phyloP scores from a whole-genome alignment of 495 filamentous ascomycete species.

The Bryoglossum gracile region DNA sequence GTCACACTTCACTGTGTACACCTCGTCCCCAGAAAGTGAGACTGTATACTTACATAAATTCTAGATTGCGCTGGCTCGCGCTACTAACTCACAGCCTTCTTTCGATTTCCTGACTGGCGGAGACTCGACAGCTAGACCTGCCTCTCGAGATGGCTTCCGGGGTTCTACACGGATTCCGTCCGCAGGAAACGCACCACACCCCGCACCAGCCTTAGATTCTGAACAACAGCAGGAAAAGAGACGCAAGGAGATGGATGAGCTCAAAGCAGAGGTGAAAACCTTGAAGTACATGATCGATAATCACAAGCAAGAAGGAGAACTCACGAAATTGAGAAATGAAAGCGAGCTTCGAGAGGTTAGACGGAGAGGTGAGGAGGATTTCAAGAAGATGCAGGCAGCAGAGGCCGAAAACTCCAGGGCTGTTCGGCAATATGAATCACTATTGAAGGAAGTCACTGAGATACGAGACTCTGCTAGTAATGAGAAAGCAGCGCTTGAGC shows the following conservation, averaged over 20 bases:
- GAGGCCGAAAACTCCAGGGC: conserved; percentile 63
- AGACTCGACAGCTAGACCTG: conserved; percentile 28
- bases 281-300: conserved; percentile 50
- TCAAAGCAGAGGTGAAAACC: conserved; percentile 48
- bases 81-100: conserved; percentile 45
- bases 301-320: conserved; percentile 80
- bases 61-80: conserved; percentile 32
- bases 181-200: conserved; percentile 32
- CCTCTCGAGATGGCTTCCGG: conserved; percentile 32
- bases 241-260: conserved; percentile 33
- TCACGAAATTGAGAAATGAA: conserved; percentile 66
- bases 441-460: conserved; percentile 66
- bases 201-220: conserved; percentile 23
- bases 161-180: conserved; percentile 14
- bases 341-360: conserved; percentile 74
- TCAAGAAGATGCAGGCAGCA: conserved; percentile 68
- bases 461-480: conserved; percentile 56
- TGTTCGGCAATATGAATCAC: conserved; percentile 59
- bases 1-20: too few relatives aligned
- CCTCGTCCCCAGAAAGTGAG: too few relatives aligned
- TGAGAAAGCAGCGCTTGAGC: conserved; percentile 64
- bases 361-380: conserved; percentile 72
- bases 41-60: conserved; percentile 3
- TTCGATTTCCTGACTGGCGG: conserved; percentile 56
- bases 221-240: conserved; percentile 20